Evolutionary conservation across 2,329 filamentous ascomycete genomes (phyloP), one percentile per base, ranked within the genome.

Genomic region (Penicillium sp.): DNA sequence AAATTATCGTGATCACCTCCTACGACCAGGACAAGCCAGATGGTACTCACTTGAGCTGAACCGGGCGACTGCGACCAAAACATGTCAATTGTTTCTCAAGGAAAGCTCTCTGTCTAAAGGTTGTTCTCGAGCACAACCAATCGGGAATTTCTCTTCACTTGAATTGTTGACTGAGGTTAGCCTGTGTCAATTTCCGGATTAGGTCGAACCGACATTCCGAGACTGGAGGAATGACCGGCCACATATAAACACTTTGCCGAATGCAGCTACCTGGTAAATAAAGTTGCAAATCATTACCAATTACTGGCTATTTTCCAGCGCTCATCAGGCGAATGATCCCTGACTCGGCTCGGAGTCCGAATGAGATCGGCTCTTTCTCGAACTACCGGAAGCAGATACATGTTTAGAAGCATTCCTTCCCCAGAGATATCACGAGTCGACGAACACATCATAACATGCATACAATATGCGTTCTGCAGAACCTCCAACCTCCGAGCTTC

Each of bases 121-220:
- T 15, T 14, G 5, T 14, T 2, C 27, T 4, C 29, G 15, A 6
- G 15, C 5, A 14, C 29, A 14, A 15, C 14, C 12, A 31, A 5
- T 31, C 29, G 8, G 18, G 33, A 15, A 37, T 18, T 18, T 22
- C 35, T 22, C 37, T 3, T 18, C 18, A 40, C 9, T 6, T 3
- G 18, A 11, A 6, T 37, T 12, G 18, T 22, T 40, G 14, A 18
- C 33, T 18, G 37, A 40, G 8, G 18, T 11, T 22, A 18, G 15
- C 8, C 15, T 27, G n/a, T 5, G n/a, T 12, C 1, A n/a, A n/a
- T 18, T 20, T 11, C 47, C 41, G 46, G 18, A 41, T 50, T 12
- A 11, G 49, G 54, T 12, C 49, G 50, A 8, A 11, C 8, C 14
- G n/a, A 46, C 62, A 64, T 64, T 60, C 55, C 57, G 44, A 6